These are phyloP conservation scores for Fraxinus sp. DNA, from an alignment of 305 asterid species.

Conservation along the genomic window DNA sequence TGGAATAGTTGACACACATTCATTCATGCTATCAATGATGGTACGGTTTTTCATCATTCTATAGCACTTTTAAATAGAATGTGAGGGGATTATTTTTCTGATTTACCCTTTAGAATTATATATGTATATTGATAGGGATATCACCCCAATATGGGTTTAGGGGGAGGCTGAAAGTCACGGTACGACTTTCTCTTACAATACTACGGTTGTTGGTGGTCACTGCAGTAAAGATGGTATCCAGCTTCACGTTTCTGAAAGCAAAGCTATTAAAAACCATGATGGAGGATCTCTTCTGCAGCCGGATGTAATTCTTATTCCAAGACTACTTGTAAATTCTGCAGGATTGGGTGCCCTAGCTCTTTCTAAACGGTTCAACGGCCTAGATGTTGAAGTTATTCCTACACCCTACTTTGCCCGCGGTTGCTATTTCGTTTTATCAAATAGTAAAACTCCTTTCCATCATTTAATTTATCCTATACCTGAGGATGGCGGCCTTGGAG, in stretches of 20 bases:
- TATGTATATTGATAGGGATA: conserved; percentile 47
- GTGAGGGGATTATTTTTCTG: neutral
- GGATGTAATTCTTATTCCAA: conserved; percentile 65
- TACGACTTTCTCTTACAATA: conserved; percentile 54
- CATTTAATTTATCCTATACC: conserved; percentile 87
- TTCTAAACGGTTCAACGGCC: conserved; percentile 48
- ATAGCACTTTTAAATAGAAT: neutral
- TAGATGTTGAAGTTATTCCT: conserved; percentile 38
- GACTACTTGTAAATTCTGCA: conserved; percentile 69
- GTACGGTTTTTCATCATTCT: conserved; percentile 36
- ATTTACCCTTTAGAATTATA: conserved; percentile 38
- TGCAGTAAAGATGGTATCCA: conserved; percentile 38
- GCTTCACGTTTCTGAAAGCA: conserved; percentile 59
- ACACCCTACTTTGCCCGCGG: conserved; percentile 73
- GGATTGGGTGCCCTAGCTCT: conserved; percentile 72
- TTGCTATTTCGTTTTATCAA: conserved; percentile 71
- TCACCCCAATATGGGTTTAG: conserved; percentile 51
- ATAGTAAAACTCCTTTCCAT: conserved; percentile 42
- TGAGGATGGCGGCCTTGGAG: conserved; percentile 93
- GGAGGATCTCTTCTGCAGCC: conserved; percentile 44
- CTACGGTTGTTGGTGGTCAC: conserved; percentile 68
- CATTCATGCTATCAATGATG: conserved; percentile 70
- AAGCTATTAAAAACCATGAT: conserved; percentile 41
- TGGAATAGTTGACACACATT: conserved; percentile 72
- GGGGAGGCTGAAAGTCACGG: conserved; percentile 90